Percentiles rank a stretch among this genome's conserved stretches.
Evolutionary conservation across 1,284 basidiomycete species (phyloP).

Genomic region (Ceratobasidium sp.): DNA sequence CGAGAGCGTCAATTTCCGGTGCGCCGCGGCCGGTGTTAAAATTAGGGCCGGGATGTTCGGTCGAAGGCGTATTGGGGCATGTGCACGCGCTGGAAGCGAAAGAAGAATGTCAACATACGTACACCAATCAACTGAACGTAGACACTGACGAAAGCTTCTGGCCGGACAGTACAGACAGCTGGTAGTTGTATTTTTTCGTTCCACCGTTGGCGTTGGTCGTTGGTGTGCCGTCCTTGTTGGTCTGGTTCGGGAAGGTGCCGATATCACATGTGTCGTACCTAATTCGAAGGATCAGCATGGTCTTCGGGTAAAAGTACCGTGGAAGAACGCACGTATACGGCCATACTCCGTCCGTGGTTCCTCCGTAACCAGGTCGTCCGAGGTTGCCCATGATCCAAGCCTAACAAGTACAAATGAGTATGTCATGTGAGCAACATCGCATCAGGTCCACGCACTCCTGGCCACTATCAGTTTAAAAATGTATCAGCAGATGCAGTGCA

Average conservation of each 20-base stretch:
- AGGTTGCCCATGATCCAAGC: constrained; percentile 63
- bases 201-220: constrained; percentile 44
- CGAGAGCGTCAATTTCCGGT: constrained; percentile 50
- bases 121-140: neutral
- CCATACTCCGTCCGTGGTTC: constrained; percentile 62
- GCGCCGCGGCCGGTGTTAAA: constrained; percentile 43
- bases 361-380: constrained; percentile 63
- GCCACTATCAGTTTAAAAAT: constrained; percentile 50
- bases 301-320: neutral
- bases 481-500: constrained; percentile 8
- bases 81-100: constrained; percentile 47
- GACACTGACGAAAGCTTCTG: constrained; percentile 47
- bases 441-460: constrained; percentile 54
- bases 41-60: constrained; percentile 48
- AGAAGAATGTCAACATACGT: neutral
- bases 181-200: constrained; percentile 40
- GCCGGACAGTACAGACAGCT: constrained; percentile 46
- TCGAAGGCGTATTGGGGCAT: constrained; percentile 46
- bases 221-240: constrained; percentile 46
- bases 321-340: constrained; percentile 60
- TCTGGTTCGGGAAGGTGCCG: constrained; percentile 63
- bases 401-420: constrained; percentile 32
- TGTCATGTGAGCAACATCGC: constrained; percentile 55
- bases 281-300: neutral
- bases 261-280: constrained; percentile 64